Evolutionary conservation across 2,329 filamentous ascomycete species (phyloP), one percentile per base, ranked within the genome.

Genomic region (Reticulascus tulasneorum): DNA sequence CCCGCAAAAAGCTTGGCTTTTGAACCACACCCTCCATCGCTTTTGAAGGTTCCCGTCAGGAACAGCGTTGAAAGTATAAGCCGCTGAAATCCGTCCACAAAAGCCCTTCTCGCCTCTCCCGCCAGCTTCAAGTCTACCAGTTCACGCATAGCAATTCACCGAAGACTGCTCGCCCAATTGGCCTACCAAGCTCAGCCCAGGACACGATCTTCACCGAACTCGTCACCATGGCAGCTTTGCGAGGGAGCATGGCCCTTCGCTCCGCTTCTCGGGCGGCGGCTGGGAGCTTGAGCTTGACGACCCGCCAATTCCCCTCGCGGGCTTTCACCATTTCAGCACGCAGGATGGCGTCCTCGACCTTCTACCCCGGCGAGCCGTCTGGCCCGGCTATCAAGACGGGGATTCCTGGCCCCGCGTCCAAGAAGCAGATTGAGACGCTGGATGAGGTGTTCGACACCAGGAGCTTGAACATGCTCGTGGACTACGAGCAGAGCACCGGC

Each of bases 371-470:
- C 37, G 76, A 80, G 63, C 75, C 75, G 27, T 59, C 65, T 19
- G 66, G 55, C 18, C 76, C 76, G 19, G 53, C 65, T 4, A 55
- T 79, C 51, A 75, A 74, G 64, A 75, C 73, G 17, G 62, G 66
- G 29, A 84, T 94, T 38, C 88, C 88, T 1, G 88, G 88, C 1
- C 87, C 87, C 23, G 75, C 82, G 66, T 80, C 82, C 60, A 73
- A 80, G 66, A 74, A 79, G 50, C 74, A 77, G 33, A 79, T 85
- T 46, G 69, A 79, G 44, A 77, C 87, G 58, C 75, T 94, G 45
- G 69, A 84, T 63, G 69, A 81, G 55, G 84, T 94, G 41, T 94
- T 93, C 55, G 88, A 94, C 60, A 91, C 86, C 6, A 76, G 88
- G 44, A 88, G 83, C 63, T 66, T 91, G 67, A 94, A 93, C 70